Conservation (phyloP, 305 asterid species). For the Solanum aculeatissimum region DNA sequence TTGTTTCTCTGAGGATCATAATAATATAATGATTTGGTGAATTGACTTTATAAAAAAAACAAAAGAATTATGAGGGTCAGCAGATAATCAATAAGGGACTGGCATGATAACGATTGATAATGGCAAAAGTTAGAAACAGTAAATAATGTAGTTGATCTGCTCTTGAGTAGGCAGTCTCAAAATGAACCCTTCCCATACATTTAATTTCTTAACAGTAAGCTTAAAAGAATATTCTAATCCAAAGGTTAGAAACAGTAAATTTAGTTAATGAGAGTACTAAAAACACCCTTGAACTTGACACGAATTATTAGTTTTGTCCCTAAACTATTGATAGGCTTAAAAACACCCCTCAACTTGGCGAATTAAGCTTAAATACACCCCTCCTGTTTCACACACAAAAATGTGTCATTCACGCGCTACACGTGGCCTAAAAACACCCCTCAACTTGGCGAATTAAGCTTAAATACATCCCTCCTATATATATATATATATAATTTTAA, state of each 20-base stretch:
- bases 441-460: too few species aligned
- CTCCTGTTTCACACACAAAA: too few species aligned
- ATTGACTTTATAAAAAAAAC: background rate
- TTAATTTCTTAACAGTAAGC: background rate
- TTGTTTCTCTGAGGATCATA: background rate
- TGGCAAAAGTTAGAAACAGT: background rate
- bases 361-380: too few species aligned
- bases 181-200: background rate
- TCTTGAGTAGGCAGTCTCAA: background rate
- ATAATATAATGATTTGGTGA: background rate
- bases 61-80: background rate
- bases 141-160: background rate
- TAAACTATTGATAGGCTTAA: too few species aligned
- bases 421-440: too few species aligned
- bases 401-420: too few species aligned
- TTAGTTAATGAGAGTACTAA: too few species aligned
- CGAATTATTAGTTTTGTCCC: too few species aligned
- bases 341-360: too few species aligned
- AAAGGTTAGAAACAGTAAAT: background rate
- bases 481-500: too few species aligned
- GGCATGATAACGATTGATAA: background rate
- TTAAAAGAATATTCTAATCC: background rate
- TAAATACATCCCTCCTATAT: too few species aligned
- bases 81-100: background rate
- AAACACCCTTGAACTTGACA: too few species aligned